Conservation (phyloP, 2,329 filamentous ascomycete species). For the Sphaerulina vaccinii region DNA sequence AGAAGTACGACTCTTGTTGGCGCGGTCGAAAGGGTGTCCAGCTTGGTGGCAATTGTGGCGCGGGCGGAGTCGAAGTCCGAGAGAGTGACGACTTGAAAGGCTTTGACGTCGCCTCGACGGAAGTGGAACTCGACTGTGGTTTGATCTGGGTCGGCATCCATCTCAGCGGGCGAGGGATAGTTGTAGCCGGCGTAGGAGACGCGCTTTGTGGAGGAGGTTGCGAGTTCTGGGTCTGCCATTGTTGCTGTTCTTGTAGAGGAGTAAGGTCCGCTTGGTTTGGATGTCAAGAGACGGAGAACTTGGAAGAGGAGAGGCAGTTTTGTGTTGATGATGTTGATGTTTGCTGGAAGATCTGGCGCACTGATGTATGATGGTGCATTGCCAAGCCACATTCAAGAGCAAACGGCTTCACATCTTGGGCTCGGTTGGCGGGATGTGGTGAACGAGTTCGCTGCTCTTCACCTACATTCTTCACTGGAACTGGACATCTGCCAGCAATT, state of each 20-base stretch:
- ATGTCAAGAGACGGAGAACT: not conserved
- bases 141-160: not conserved
- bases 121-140: not conserved
- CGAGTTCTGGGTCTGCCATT: not conserved
- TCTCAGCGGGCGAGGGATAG: not conserved
- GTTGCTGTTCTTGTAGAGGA: not conserved
- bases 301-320: not conserved
- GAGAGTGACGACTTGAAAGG: not conserved
- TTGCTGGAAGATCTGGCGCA: not conserved
- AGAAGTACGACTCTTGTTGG: not conserved
- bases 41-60: not conserved
- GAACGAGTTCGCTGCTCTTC: no score
- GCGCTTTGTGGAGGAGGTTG: not conserved
- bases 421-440: no score
- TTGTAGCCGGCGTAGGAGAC: not conserved
- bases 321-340: not conserved
- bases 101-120: not conserved
- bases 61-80: not conserved
- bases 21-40: not conserved
- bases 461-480: no score
- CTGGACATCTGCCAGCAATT: no score
- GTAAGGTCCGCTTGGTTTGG: not conserved
- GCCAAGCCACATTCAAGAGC: not conserved
- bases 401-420: not conserved
- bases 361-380: not conserved